These are phyloP conservation scores for Verticillium dahliae DNA, from an alignment of 2,329 filamentous ascomycete species.

Conservation along the genomic window DNA sequence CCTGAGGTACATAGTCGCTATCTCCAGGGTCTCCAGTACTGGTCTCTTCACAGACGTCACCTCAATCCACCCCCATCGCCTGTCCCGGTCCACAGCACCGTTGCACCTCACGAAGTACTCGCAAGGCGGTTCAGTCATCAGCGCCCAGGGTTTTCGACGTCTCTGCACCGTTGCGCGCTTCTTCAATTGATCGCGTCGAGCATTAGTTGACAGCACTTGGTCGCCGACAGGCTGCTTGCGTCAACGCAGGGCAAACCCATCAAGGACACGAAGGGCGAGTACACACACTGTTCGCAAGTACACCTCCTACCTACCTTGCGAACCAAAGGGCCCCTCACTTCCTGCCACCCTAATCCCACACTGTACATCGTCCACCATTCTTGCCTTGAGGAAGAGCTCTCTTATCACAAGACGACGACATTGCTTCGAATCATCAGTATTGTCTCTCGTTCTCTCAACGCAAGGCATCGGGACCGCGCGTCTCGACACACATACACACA, in stretches of 20 bases:
- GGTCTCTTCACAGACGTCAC: neutral
- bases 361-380: no score
- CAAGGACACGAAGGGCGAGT: no score
- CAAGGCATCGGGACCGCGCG: no score
- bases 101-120: neutral
- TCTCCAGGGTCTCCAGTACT: neutral
- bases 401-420: no score
- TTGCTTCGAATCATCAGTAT: no score
- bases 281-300: no score
- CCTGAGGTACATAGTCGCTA: slow-evolving; percentile 26
- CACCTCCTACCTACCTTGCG: no score
- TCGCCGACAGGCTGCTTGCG: neutral
- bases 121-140: neutral
- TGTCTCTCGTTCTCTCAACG: no score
- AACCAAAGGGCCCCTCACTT: no score
- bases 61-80: neutral
- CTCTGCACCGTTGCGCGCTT: neutral
- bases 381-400: no score
- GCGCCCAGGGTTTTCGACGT: neutral
- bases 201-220: neutral
- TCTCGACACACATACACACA: neutral
- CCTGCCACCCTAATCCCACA: no score
- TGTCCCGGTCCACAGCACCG: neutral
- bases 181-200: neutral
- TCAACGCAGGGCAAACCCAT: neutral